These are phyloP conservation scores for Mortierella sp. DNA, from an alignment of 371 early-diverging fungal species.

Conservation along the genomic window DNA sequence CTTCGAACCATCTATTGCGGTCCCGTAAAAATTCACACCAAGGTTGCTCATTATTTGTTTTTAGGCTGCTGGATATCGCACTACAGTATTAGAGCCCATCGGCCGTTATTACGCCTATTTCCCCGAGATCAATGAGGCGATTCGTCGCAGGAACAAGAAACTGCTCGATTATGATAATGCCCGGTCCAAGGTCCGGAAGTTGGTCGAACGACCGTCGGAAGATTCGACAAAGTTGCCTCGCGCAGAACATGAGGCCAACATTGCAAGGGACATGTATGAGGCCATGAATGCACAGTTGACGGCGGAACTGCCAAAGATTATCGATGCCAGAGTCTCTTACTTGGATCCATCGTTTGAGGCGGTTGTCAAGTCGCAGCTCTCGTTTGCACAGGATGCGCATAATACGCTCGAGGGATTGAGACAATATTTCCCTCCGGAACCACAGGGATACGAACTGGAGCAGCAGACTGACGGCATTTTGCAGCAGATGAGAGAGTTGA, in stretches of 20 bases:
- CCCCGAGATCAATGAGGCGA: conserved; percentile 92
- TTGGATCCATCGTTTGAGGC: conserved; percentile 96
- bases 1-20: no score
- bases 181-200: conserved; percentile 75
- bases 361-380: conserved; percentile 87
- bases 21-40: no score
- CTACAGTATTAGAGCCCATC: conserved; percentile 89
- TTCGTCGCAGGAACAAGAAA: conserved; percentile 88
- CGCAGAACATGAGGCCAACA: conserved; percentile 81
- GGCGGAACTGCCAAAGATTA: conserved; percentile 86
- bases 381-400: conserved; percentile 84
- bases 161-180: conserved; percentile 88
- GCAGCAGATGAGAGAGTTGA: conserved; percentile 89
- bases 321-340: conserved; percentile 88
- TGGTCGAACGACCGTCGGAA: conserved; percentile 83
- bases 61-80: conserved; percentile 80
- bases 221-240: conserved; percentile 75
- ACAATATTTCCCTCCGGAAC: conserved; percentile 64
- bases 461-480: conserved; percentile 79
- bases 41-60: neutral
- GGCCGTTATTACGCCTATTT: conserved; percentile 88
- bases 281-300: conserved; percentile 81
- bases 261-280: conserved; percentile 84
- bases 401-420: conserved; percentile 72
- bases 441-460: conserved; percentile 69